These are phyloP conservation scores for Hypoxylon sp. DNA, from an alignment of 2,329 filamentous ascomycete genomes.

Conservation along the genomic window DNA sequence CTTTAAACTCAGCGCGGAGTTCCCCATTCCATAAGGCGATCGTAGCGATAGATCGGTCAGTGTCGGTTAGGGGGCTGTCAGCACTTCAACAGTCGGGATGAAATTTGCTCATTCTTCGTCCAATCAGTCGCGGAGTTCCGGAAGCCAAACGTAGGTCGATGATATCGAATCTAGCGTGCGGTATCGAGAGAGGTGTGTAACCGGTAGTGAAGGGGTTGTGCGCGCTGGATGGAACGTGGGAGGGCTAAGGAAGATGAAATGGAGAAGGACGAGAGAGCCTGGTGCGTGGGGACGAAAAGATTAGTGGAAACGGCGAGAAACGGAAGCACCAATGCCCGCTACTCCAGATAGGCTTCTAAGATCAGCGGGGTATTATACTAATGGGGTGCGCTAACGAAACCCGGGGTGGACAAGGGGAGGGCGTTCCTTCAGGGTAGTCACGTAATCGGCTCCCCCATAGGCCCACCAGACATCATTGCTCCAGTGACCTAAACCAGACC, in stretches of 20 bases:
- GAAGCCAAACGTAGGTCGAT: neutral
- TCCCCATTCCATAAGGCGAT: constrained; percentile 29
- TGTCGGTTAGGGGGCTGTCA: constrained; percentile 29
- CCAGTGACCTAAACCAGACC: neutral
- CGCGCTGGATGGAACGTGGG: constrained; percentile 7
- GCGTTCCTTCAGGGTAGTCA: constrained; percentile 12
- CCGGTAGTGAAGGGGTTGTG: constrained; percentile 6
- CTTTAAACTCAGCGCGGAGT: constrained; percentile 22
- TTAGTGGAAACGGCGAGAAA: constrained; percentile 46
- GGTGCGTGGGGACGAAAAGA: constrained; percentile 30
- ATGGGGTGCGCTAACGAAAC: constrained; percentile 41
- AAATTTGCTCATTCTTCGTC: constrained; percentile 37
- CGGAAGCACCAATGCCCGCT: constrained; percentile 45
- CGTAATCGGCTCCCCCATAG: neutral
- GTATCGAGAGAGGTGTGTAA: neutral
- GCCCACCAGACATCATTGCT: neutral
- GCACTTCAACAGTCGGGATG: constrained; percentile 28
- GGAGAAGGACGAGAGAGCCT: constrained; percentile 19
- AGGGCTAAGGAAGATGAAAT: constrained; percentile 27
- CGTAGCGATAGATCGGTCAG: constrained; percentile 18
- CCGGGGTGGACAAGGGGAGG: constrained; percentile 43
- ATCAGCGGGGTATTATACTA: constrained; percentile 43
- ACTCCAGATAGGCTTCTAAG: constrained; percentile 39
- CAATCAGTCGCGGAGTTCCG: constrained; percentile 11
- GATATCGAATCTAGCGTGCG: constrained; percentile 6